A percentile compares a stretch with the other conserved stretches of the same genome.
Evolutionary conservation across 192 early-diverging fungal genomes (phyloP).

Genomic region (Umbelopsis isabellina): DNA sequence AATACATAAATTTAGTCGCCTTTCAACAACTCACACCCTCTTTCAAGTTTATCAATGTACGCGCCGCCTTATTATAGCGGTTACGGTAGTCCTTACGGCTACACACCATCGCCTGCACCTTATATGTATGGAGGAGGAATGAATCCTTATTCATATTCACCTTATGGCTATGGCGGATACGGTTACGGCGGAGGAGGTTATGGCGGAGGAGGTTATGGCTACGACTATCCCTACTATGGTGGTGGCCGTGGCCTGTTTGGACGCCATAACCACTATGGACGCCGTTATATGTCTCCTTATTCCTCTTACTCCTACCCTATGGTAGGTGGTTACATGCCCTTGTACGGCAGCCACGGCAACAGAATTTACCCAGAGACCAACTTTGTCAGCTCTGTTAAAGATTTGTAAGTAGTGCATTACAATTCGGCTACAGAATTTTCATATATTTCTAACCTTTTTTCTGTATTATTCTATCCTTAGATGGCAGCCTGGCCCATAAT

Average conservation of each 20-base stretch:
- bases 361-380: slow-evolving; percentile 19
- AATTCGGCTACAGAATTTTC: not conserved
- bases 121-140: slow-evolving; percentile 23
- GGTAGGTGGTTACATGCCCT: slow-evolving; percentile 17
- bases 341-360: slow-evolving; percentile 17
- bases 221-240: slow-evolving; percentile 9
- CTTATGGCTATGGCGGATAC: not conserved
- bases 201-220: not conserved
- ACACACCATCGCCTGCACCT: slow-evolving; percentile 16
- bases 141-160: slow-evolving; percentile 10
- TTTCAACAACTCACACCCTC: too few species aligned
- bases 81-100: slow-evolving; percentile 11
- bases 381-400: slow-evolving; percentile 17
- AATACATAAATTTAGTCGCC: not conserved
- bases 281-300: slow-evolving; percentile 19
- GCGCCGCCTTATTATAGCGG: slow-evolving; percentile 17
- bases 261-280: not conserved
- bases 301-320: slow-evolving; percentile 14
- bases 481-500: slow-evolving; percentile 19
- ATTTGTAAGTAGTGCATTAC: not conserved
- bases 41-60: slow-evolving; percentile 1
- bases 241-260: not conserved
- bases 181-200: not conserved
- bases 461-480: not conserved
- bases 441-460: not conserved